These are phyloP conservation scores for Corylus americana DNA, from an alignment of 306 rosid genomes.

Conservation along the genomic window DNA sequence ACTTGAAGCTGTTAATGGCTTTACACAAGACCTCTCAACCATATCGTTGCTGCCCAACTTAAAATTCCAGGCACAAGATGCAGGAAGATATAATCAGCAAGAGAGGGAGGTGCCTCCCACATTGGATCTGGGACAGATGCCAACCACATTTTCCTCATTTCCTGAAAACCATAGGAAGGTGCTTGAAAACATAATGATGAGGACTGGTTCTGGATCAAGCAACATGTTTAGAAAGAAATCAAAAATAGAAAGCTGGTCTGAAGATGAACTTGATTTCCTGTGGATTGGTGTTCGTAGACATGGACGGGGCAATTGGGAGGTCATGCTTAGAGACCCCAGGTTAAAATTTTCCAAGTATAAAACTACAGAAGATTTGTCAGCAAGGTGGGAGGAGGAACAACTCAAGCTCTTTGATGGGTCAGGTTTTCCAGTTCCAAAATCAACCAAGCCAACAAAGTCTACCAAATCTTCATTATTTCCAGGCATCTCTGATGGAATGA, in stretches of 20 bases:
- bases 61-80: conserved; percentile 76
- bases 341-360: conserved; percentile 79
- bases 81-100: conserved; percentile 65
- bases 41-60: conserved; percentile 74
- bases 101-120: conserved; percentile 67
- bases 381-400: conserved; percentile 97
- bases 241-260: conserved; percentile 84
- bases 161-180: conserved; percentile 96
- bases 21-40: conserved; percentile 68
- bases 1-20: conserved; percentile 59
- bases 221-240: conserved; percentile 57
- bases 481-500: conserved; percentile 90
- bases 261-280: conserved; percentile 96
- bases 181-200: conserved; percentile 98
- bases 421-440: conserved; percentile 54
- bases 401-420: conserved; percentile 80
- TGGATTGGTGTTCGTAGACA: conserved; percentile 99
- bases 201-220: conserved; percentile 74
- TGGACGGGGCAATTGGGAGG: conserved; percentile 95
- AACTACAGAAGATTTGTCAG: conserved; percentile 70
- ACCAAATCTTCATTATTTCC: conserved; percentile 70
- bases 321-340: conserved; percentile 83
- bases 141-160: conserved; percentile 59
- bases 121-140: conserved; percentile 82
- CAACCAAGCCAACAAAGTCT: conserved; percentile 57